Conservation (phyloP, 2,329 filamentous ascomycete genomes). For the Hawksworthiomyces lignivorus region DNA sequence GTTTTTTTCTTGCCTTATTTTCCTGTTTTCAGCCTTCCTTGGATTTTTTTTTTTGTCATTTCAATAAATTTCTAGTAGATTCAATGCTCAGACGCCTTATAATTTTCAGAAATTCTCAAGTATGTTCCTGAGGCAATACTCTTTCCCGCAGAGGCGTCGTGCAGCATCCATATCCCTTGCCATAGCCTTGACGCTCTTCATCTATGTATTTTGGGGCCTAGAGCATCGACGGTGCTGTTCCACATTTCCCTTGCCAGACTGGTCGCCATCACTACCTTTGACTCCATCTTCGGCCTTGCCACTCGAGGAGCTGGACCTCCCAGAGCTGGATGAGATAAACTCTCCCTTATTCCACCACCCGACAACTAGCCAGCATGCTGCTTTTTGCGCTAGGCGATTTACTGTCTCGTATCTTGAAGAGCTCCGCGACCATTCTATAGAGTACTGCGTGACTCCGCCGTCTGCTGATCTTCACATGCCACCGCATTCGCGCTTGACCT, state of each 20-base stretch:
- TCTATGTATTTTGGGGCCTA: background rate
- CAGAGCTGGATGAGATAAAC: conserved; percentile 1
- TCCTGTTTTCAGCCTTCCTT: too few species aligned
- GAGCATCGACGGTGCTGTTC: background rate
- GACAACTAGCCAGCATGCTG: background rate
- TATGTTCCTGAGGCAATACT: too few species aligned
- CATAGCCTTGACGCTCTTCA: background rate
- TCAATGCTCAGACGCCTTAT: too few species aligned
- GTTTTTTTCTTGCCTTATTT: too few species aligned
- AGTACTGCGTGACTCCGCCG: conserved; percentile 13
- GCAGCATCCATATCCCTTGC: background rate
- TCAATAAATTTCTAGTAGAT: too few species aligned
- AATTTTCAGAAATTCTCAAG: too few species aligned
- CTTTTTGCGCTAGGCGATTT: conserved; percentile 7
- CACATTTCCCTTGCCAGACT: too few species aligned
- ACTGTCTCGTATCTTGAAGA: conserved; percentile 9
- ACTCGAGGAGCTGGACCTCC: too few species aligned
- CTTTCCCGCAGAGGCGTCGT: too few species aligned
- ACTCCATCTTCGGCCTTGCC: too few species aligned
- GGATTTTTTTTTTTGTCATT: too few species aligned
- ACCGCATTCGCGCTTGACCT: conserved; percentile 8
- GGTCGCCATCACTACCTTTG: too few species aligned
- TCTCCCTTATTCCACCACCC: background rate
- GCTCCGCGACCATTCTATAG: conserved; percentile 11
- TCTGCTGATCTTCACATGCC: background rate